Base-by-base conservation (phyloP, 129 eudicot genomes). In the Artemisia argyi region DNA sequence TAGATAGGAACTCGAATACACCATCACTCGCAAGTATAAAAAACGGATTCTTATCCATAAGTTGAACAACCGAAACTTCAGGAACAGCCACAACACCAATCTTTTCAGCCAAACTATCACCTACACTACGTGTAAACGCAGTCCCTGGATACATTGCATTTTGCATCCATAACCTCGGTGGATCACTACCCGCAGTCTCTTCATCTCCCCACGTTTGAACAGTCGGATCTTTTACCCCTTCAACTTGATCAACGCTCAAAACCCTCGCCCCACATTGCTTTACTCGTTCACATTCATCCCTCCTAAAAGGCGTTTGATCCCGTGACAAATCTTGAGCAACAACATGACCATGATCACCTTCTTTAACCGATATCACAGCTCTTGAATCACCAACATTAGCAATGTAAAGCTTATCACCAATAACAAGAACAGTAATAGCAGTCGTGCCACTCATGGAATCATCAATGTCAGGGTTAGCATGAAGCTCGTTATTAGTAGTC, bases 381-480 rank as follows among this genome's bases (percentile, higher is more conserved):
- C 98, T 73, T n/a, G 98, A 94, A 79, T 94, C 98, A 30, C 98
- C 98, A 54, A 90, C 98, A 73, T 94, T 94, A 0, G 98, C 97
- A 70, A 94, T 93, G 48, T 84, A 94, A 57, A 94, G 81, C 83
- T 66, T 94, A 58, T 94, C 85, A 61, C 91, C 97, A 39, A 94
- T 56, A 4, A 94, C 89, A 42, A 94, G 91, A 73, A 83, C 91
- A 6, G 98, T 90, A 17, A 94, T 90, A 19, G 98, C 98, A 35
- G 98, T 94, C 0, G 98, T 94, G 11, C 98, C 98, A 79, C 98
- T 94, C 98, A 94, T 94, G 8, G 96, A 73, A 76, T 94, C 98
- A 54, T 94, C 98, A 4, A 94, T 84, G 1, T 85, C 93, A 0
- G 72, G 53, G 72, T 89, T 84, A 17, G 72, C 30, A 49, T 90